Base-by-base conservation (phyloP, 768 basidiomycete genomes). In the Mycena leptocephala region DNA sequence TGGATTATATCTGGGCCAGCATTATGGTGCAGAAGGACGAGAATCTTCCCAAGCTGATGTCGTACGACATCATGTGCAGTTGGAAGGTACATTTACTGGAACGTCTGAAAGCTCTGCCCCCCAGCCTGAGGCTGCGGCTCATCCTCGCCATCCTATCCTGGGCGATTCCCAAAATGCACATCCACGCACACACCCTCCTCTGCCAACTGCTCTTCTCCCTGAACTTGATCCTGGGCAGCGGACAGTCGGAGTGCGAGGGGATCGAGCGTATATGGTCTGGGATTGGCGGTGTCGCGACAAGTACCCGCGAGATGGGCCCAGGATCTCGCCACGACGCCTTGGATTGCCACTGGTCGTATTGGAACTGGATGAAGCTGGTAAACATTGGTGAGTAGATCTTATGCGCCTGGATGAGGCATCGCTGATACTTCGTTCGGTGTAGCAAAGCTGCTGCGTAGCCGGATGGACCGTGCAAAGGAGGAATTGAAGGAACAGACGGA, bases 321-420 rank as follows among this genome's bases (percentile, higher is more conserved):
- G 53, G 53, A 4, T 8, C 53, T 13, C 77, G 82, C 1, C 72
- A 79, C 7, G 82, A 84, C 33, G 76, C 71, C 0, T 39, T 85
- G 8, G 82, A 85, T 59, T 79, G 80, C 46, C 80, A 82, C 24
- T 82, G 79, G 51, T 76, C 68, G 1, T 78, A 80, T 28, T 78
- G 73, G 48, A 85, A 85, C 53, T 84, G 82, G 80, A 55, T 70
- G 10, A 85, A 84, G 71, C 70, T 77, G 1, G 63, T 78, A 11
- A 46, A 70, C 22, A 39, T 86, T 11, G 81, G 82, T 84, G 32
- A 28, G 78, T 78, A 14, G 81, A 24, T 75, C 0, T 82, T 82
- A 2, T 8, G n/a, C 11, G 5, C 48, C 61, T 79, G 2, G 8
- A n/a, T 14, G 24, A 2, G 53, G 2, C 53, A 55, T n/a, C n/a